Evolutionary conservation across 441 rosid genomes (phyloP).

Genomic region (Syzygium syzygioides): DNA sequence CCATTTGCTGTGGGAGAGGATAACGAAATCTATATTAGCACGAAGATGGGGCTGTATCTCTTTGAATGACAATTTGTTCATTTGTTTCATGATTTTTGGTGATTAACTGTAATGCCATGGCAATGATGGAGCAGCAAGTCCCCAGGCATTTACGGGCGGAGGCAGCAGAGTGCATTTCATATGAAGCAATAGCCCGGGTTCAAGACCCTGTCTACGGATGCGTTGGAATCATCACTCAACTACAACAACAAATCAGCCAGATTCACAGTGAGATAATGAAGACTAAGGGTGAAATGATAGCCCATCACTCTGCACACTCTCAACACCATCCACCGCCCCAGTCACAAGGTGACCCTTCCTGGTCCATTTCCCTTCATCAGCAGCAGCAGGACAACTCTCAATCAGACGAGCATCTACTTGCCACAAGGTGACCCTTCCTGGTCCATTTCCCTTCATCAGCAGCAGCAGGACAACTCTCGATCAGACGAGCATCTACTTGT

Average conservation of each 20-base stretch:
- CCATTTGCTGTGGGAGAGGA: not conserved
- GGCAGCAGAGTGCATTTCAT: slow-evolving; percentile 25
- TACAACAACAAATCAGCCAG: slow-evolving; percentile 21
- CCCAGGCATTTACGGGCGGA: slow-evolving; percentile 10
- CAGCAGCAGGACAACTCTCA: not conserved
- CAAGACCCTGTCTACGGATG: slow-evolving; percentile 25
- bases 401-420: not conserved
- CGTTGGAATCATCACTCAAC: slow-evolving; percentile 14
- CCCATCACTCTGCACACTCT: not conserved
- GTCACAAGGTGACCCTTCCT: not conserved
- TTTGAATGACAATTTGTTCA: not conserved
- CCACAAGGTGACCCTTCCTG: not conserved
- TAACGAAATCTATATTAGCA: not conserved
- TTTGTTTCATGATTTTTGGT: not conserved
- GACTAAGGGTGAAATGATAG: not conserved
- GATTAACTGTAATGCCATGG: not conserved
- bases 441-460: not conserved
- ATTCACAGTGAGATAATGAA: not conserved
- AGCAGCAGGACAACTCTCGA: not conserved
- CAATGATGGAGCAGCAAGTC: slow-evolving; percentile 10
- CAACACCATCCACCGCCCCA: not conserved
- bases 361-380: not conserved
- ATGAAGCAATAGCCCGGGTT: slow-evolving; percentile 17
- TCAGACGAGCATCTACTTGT: not conserved
- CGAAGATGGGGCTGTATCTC: not conserved